These are phyloP conservation scores for Trichoderma koningii DNA, from an alignment of 2,329 filamentous ascomycete species.

Conservation along the genomic window DNA sequence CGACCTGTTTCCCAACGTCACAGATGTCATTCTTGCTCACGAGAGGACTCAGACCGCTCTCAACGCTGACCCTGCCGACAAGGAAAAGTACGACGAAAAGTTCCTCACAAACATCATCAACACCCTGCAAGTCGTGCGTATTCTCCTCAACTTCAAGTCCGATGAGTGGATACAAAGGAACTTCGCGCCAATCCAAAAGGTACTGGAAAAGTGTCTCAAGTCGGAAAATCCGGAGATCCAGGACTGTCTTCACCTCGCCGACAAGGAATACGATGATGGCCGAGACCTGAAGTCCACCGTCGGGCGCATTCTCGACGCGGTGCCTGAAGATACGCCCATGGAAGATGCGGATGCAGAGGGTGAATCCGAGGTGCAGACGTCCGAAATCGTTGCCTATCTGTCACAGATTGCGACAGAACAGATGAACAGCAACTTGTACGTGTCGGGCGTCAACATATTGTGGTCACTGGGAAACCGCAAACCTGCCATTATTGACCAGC, in stretches of 20 bases:
- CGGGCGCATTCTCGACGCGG: conserved; percentile 80
- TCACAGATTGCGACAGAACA: conserved; percentile 86
- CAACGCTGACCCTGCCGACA: conserved; percentile 60
- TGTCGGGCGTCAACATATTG: conserved; percentile 87
- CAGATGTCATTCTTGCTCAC: conserved; percentile 78
- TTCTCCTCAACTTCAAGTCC: conserved; percentile 82
- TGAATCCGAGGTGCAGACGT: conserved; percentile 76
- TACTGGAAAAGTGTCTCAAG: conserved; percentile 85
- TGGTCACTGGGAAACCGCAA: conserved; percentile 88
- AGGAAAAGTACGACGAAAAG: conserved; percentile 78
- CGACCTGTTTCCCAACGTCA: conserved; percentile 87
- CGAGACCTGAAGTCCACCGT: conserved; percentile 74
- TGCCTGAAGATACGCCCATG: conserved; percentile 75
- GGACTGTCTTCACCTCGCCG: conserved; percentile 79
- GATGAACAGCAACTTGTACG: conserved; percentile 76
- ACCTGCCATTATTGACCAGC: conserved; percentile 83
- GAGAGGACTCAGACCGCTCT: conserved; percentile 71
- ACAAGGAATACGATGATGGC: conserved; percentile 68
- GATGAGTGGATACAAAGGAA: conserved; percentile 89
- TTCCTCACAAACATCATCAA: conserved; percentile 89
- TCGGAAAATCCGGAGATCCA: conserved; percentile 91
- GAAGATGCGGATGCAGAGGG: conserved; percentile 81
- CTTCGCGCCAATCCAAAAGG: conserved; percentile 76
- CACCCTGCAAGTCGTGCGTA: conserved; percentile 85
- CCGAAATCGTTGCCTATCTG: conserved; percentile 83